Percentiles rank a stretch among this genome's conserved stretches.
Evolutionary conservation across 192 early-diverging fungal species (phyloP).

Genomic region (Backusella sp.): DNA sequence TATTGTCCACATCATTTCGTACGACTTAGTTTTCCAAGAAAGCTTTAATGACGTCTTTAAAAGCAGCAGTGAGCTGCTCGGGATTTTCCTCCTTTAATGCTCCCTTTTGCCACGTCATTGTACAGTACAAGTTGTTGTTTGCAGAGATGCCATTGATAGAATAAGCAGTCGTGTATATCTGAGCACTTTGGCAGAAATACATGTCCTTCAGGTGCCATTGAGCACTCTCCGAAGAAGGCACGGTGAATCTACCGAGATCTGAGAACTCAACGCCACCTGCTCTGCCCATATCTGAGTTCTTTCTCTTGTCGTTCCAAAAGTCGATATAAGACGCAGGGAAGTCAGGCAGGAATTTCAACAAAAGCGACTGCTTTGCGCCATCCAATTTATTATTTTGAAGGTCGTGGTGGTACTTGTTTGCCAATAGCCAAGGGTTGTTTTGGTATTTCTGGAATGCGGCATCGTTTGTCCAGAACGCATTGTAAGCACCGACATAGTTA

Average conservation of each 20-base stretch:
- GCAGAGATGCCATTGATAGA: slow-evolving; percentile 20
- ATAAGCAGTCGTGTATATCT: slow-evolving; percentile 12
- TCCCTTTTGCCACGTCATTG: slow-evolving; percentile 25
- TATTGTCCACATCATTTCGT: not conserved
- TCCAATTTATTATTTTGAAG: slow-evolving; percentile 11
- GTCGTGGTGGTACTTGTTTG: slow-evolving; percentile 14
- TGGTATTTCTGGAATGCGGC: not conserved
- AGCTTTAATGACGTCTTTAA: not conserved
- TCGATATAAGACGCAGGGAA: slow-evolving; percentile 23
- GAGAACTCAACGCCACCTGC: slow-evolving; percentile 31
- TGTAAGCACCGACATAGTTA: slow-evolving; percentile 30
- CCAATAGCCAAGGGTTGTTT: slow-evolving; percentile 18
- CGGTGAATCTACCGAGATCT: slow-evolving; percentile 26
- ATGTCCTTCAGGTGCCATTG: slow-evolving; percentile 12
- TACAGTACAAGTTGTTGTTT: not conserved
- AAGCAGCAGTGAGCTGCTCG: not conserved
- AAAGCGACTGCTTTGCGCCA: not conserved
- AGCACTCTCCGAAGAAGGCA: not conserved
- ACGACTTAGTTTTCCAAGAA: not conserved
- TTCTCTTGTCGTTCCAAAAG: slow-evolving; percentile 15
- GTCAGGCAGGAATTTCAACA: slow-evolving; percentile 11
- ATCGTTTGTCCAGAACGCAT: slow-evolving; percentile 3
- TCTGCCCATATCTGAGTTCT: slow-evolving; percentile 26
- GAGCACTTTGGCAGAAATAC: slow-evolving; percentile 30
- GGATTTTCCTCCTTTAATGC: not conserved